These are phyloP conservation scores for Corrigiola litoralis DNA, from an alignment of 179 eudicot species.

Conservation along the genomic window DNA sequence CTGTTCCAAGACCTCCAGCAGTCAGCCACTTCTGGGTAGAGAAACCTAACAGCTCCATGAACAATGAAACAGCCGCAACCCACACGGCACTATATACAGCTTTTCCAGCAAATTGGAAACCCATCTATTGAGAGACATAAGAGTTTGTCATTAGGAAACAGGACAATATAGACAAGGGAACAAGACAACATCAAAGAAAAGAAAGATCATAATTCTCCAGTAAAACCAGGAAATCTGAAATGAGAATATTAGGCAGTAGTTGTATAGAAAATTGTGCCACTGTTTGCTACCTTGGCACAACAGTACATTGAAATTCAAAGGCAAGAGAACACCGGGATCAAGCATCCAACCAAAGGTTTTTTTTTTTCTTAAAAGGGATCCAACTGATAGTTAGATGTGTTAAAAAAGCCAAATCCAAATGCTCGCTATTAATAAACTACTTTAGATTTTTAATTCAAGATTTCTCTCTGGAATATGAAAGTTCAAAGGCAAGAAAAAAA, in stretches of 20 bases:
- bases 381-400: too few species aligned
- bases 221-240: not conserved
- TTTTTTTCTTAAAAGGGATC: too few species aligned
- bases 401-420: too few species aligned
- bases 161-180: constrained; percentile 8
- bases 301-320: too few species aligned
- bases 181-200: not conserved
- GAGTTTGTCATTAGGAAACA: constrained; percentile 4
- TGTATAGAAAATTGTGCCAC: not conserved
- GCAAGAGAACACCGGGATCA: too few species aligned
- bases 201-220: not conserved
- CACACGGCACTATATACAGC: constrained; percentile 88
- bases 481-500: too few species aligned
- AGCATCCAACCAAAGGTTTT: too few species aligned
- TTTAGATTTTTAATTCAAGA: too few species aligned
- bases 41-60: constrained; percentile 93
- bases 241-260: not conserved
- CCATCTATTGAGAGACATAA: constrained; percentile 55
- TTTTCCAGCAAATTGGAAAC: constrained; percentile 93
- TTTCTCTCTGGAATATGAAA: too few species aligned
- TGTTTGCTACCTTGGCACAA: not conserved
- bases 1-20: constrained; percentile 99
- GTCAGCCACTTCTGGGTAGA: constrained; percentile 93
- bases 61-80: constrained; percentile 92
- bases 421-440: too few species aligned